Evolutionary conservation across 2,329 filamentous ascomycete species (phyloP).

Genomic region (Arthroderma sp.): DNA sequence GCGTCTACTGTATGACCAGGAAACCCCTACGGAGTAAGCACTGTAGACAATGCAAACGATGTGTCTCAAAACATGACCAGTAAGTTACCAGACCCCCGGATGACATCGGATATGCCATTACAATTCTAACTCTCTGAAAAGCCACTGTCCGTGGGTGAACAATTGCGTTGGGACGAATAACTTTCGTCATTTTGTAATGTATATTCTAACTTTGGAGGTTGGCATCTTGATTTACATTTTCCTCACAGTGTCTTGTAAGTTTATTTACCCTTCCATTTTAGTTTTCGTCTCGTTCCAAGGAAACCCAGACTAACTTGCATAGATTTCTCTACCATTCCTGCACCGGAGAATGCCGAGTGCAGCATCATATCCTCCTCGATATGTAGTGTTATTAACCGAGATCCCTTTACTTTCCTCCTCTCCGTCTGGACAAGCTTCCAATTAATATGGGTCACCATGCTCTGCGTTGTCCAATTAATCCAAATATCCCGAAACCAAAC

Average conservation of each 20-base stretch:
- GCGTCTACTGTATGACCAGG: conserved; percentile 85
- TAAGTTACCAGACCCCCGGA: conserved; percentile 36
- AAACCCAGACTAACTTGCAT: conserved; percentile 16
- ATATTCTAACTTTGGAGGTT: conserved; percentile 63
- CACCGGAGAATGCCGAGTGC: conserved; percentile 44
- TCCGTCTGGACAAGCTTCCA: conserved; percentile 71
- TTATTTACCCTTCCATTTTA: conserved; percentile 1
- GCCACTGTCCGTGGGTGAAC: conserved; percentile 95
- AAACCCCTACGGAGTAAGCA: conserved; percentile 91
- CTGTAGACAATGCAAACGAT: conserved; percentile 79
- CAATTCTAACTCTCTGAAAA: conserved; percentile 24
- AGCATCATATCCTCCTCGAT: conserved; percentile 61
- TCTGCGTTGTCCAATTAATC: conserved; percentile 82
- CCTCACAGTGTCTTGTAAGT: conserved; percentile 59
- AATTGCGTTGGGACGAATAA: conserved; percentile 96
- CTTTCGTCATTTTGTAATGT: conserved; percentile 87
- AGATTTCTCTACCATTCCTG: conserved; percentile 52
- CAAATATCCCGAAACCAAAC: conserved; percentile 89
- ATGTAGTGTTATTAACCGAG: conserved; percentile 64
- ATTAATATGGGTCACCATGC: conserved; percentile 93
- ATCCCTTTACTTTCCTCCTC: conserved; percentile 71
- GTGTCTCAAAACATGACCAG: conserved; percentile 95
- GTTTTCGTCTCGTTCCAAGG: neutral
- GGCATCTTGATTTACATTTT: conserved; percentile 62
- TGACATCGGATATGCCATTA: neutral